A percentile compares a stretch with the other conserved stretches of the same genome.
Evolutionary conservation across 352 stramenopile species (phyloP).

Genomic region (Pythium volutum): DNA sequence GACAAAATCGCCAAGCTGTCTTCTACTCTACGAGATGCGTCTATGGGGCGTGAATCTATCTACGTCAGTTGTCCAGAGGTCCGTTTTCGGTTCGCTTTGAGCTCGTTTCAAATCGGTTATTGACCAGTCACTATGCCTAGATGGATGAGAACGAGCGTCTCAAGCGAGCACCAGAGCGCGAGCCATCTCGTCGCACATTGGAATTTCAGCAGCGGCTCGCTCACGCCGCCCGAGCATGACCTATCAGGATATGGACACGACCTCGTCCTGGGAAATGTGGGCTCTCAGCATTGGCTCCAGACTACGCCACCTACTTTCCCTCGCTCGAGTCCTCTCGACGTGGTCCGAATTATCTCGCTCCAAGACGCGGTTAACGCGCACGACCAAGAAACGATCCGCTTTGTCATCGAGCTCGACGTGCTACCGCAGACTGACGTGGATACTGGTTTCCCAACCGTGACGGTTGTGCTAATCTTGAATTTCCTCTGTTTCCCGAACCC

Average conservation of each 20-base stretch:
- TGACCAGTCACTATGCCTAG: background rate
- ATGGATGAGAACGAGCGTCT: constrained; percentile 7
- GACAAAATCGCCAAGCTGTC: background rate
- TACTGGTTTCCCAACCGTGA: background rate
- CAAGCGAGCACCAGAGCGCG: constrained; percentile 11
- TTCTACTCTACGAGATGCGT: constrained; percentile 26
- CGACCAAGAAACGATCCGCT: background rate
- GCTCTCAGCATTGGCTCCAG: background rate
- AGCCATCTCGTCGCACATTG: constrained; percentile 14
- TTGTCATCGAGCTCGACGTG: constrained; percentile 21
- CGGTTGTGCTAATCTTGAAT: constrained; percentile 34
- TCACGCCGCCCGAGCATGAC: constrained; percentile 13
- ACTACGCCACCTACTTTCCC: constrained; percentile 10
- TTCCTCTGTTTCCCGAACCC: constrained; percentile 28
- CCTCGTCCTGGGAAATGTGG: constrained; percentile 5
- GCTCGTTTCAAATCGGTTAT: background rate
- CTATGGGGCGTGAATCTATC: constrained; percentile 13
- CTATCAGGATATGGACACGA: constrained; percentile 13
- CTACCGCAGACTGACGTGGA: background rate
- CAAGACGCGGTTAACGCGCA: background rate
- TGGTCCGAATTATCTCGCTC: background rate
- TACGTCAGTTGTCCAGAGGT: background rate
- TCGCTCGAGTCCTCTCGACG: background rate
- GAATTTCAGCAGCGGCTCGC: constrained; percentile 18
- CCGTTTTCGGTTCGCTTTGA: background rate